phyloP scores from a whole-genome alignment of 148 eudicot genomes.

The Arctostaphylos glauca region DNA sequence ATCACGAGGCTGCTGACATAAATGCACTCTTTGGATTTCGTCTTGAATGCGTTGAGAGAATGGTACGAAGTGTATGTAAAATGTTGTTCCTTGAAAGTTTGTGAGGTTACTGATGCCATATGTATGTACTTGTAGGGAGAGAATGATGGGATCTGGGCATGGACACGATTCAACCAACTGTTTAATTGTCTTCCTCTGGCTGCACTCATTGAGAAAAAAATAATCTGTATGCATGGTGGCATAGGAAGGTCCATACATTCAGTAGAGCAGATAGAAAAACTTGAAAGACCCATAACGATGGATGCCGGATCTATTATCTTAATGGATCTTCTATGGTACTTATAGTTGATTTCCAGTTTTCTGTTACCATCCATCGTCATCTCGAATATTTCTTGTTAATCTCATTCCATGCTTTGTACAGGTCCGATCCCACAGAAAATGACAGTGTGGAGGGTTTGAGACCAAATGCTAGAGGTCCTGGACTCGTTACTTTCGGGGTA shows the following conservation, averaged over 20 bases:
- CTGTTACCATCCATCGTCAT: background rate
- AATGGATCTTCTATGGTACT: slow-evolving; percentile 95
- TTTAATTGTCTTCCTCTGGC: slow-evolving; percentile 95
- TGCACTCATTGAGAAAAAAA: slow-evolving; percentile 92
- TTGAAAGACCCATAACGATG: slow-evolving; percentile 96
- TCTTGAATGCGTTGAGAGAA: slow-evolving; percentile 96
- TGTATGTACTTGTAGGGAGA: slow-evolving; percentile 61
- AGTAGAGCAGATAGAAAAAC: slow-evolving; percentile 93
- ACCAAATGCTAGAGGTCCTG: slow-evolving; percentile 98
- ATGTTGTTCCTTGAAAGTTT: background rate
- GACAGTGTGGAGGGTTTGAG: slow-evolving; percentile 93
- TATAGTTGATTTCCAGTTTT: slow-evolving; percentile 1
- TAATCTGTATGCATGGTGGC: slow-evolving; percentile 99
- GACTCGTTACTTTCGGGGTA: slow-evolving; percentile 98
- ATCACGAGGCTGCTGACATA: slow-evolving; percentile 98
- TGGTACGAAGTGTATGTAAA: slow-evolving; percentile 45
- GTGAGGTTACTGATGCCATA: slow-evolving; percentile 22
- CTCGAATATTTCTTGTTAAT: background rate
- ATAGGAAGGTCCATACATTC: slow-evolving; percentile 91
- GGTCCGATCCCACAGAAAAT: slow-evolving; percentile 99
- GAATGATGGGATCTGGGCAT: slow-evolving; percentile 96
- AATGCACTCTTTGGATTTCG: slow-evolving; percentile 98
- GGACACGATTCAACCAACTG: slow-evolving; percentile 95
- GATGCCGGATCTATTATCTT: slow-evolving; percentile 92
- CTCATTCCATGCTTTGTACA: slow-evolving; percentile 31